Percentiles rank a stretch among this genome's conserved stretches.
phyloP scores from a whole-genome alignment of 768 basidiomycete genomes.

The Termitomyces sp. region DNA sequence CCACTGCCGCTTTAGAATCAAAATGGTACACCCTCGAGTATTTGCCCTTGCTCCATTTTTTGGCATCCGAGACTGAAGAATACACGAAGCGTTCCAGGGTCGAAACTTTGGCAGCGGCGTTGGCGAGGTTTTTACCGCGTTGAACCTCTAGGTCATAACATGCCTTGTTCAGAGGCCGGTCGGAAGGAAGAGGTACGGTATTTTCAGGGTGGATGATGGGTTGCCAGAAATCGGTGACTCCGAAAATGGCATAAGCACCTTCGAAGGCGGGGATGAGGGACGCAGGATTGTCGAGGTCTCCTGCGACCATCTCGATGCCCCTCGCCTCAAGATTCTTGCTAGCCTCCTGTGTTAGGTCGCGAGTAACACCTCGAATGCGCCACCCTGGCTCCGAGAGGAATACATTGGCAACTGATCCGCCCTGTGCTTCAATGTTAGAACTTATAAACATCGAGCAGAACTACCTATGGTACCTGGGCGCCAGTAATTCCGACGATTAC shows the following conservation, averaged over 20 bases:
- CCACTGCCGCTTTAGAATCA: slow-evolving; percentile 8
- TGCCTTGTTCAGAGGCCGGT: neutral
- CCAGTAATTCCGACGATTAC: slow-evolving; percentile 12
- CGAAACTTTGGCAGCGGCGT: slow-evolving; percentile 3
- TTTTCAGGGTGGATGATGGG: neutral
- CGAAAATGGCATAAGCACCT: slow-evolving; percentile 11
- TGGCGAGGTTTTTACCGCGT: slow-evolving; percentile 8
- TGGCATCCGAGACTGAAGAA: neutral
- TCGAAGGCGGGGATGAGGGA: slow-evolving; percentile 4
- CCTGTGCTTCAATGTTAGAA: neutral
- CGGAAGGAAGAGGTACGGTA: neutral
- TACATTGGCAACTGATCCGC: slow-evolving; percentile 9
- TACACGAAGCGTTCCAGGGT: slow-evolving; percentile 6
- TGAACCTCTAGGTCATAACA: slow-evolving; percentile 10
- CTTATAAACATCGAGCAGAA: neutral
- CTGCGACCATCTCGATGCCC: slow-evolving; percentile 10
- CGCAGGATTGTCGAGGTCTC: slow-evolving; percentile 5
- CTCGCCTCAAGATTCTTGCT: slow-evolving; percentile 4
- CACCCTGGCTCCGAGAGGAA: slow-evolving; percentile 12
- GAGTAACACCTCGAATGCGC: slow-evolving; percentile 12
- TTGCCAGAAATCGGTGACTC: slow-evolving; percentile 14
- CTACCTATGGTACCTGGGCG: neutral
- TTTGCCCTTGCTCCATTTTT: slow-evolving; percentile 9
- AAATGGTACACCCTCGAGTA: slow-evolving; percentile 5
- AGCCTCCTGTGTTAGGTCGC: neutral